Percentiles rank a stretch among this genome's conserved stretches.
Evolutionary conservation across 2,329 filamentous ascomycete genomes (phyloP).

Genomic region (Fusarium redolens): DNA sequence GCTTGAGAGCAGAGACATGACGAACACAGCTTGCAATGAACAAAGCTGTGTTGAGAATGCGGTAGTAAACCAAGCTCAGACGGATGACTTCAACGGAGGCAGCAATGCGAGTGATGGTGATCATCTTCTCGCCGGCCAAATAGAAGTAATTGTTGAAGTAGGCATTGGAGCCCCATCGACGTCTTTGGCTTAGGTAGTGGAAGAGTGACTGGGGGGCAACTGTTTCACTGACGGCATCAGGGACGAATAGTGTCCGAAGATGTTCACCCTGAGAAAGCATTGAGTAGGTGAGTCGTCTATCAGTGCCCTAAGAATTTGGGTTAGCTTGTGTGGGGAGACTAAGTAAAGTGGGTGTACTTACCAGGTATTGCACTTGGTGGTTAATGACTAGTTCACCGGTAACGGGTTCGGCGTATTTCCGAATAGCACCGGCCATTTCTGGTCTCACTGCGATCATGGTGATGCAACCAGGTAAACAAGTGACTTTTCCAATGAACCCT

Average conservation of each 20-base stretch:
- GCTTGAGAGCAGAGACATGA: constrained; percentile 13
- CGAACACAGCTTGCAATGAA: constrained; percentile 39
- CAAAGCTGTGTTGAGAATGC: constrained; percentile 47
- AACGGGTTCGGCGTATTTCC: constrained; percentile 36
- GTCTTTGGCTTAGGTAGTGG: constrained; percentile 50
- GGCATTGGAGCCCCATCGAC: constrained; percentile 51
- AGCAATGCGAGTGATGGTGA: constrained; percentile 50
- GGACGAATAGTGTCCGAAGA: constrained; percentile 47
- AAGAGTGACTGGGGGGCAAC: constrained; percentile 49
- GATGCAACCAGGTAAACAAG: constrained; percentile 38
- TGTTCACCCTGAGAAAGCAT: constrained; percentile 39
- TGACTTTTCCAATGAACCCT: constrained; percentile 30
- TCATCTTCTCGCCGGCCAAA: constrained; percentile 51
- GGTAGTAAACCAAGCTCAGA: constrained; percentile 50
- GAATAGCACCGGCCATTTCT: constrained; percentile 39
- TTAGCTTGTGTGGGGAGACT: background rate
- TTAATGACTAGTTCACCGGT: constrained; percentile 34
- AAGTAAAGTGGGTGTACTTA: background rate
- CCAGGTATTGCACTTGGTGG: constrained; percentile 40
- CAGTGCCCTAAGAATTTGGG: constrained; percentile 19
- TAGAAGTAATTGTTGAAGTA: constrained; percentile 54
- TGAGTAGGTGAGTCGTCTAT: constrained; percentile 37
- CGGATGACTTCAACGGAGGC: constrained; percentile 48
- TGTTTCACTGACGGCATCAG: constrained; percentile 49
- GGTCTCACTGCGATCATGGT: constrained; percentile 38